Base-by-base conservation (phyloP, 352 stramenopile species). In the Phytophthora meadii region DNA sequence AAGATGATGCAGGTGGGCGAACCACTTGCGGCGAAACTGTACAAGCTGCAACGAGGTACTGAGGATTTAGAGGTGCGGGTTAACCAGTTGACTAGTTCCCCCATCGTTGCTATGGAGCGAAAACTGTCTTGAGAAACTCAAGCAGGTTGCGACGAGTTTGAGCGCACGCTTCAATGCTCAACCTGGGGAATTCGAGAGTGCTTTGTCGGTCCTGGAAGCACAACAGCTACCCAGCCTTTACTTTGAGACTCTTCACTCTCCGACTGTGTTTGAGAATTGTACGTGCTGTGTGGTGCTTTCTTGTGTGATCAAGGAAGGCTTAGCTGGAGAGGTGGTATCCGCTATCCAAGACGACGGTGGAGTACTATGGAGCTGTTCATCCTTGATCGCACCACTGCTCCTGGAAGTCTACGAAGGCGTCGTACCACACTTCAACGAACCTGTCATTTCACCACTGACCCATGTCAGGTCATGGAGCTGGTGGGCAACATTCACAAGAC, bases 231-330 rank as follows among this genome's bases (percentile, higher is more conserved):
- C 71, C 19, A 72, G 77, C 48, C 89, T 89, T 51, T 89, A 87
- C 68, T 86, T 90, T 36, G 77, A 89, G 55, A 80, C 70, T 1
- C 55, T 40, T 10, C 81, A 90, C n/a, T 51, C 54, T 7, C 40
- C 70, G 10, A 97, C 91, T 1, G 90, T 75, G 0, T 93, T 92
- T 32, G 83, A 96, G 52, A 89, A 87, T 73, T 98, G 91, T 60
- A 98, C 93, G 1, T 98, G 90, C 66, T 97, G 91, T 44, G 84
- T 98, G 5, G 86, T 98, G 6, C 85, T 97, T 50, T 93, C 93
- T 5, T 94, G 98, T 61, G 87, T 94, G n/a, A 74, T 98, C 5
- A 98, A 96, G 60, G 87, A 92, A 65, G 85, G 82, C 4, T 47
- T 89, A 5, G 75, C 77, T 1, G 94, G 94, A 15, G 69, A 89